These are phyloP conservation scores for Daldinia decipiens DNA, from an alignment of 495 filamentous ascomycete genomes.

Conservation along the genomic window DNA sequence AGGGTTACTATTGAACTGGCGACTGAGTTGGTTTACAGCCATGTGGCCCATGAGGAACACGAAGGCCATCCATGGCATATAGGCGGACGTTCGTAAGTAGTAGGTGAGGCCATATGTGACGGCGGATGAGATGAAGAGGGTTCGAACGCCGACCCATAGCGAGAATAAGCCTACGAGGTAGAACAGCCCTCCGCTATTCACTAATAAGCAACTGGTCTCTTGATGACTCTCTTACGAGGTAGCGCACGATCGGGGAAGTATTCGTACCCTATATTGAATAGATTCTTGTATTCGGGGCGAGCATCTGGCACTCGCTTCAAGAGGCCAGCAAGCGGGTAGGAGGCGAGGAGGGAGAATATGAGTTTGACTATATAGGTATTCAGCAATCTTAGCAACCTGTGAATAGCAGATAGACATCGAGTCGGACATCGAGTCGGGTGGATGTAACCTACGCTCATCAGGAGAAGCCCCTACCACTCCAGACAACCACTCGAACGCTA, in stretches of 20 bases:
- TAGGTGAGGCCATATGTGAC: conserved; percentile 85
- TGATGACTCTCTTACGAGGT: neutral
- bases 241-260: neutral
- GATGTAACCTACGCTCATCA: conserved; percentile 76
- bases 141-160: conserved; percentile 86
- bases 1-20: conserved; percentile 74
- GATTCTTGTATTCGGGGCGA: conserved; percentile 86
- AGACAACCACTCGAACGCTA: conserved; percentile 73
- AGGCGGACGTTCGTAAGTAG: conserved; percentile 81
- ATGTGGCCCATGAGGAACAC: conserved; percentile 95
- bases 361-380: conserved; percentile 84
- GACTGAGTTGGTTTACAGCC: conserved; percentile 86
- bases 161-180: conserved; percentile 96
- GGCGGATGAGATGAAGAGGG: conserved; percentile 78
- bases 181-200: conserved; percentile 66
- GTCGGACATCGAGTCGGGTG: neutral
- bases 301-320: conserved; percentile 91
- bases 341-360: conserved; percentile 88
- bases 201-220: conserved; percentile 22
- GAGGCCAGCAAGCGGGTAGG: conserved; percentile 89
- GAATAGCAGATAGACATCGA: neutral
- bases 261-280: conserved; percentile 79
- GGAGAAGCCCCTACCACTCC: conserved; percentile 76
- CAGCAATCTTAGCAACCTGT: conserved; percentile 22
- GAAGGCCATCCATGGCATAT: conserved; percentile 99